Evolutionary conservation across 345 rosid genomes (phyloP).

Genomic region (Adansonia digitata): DNA sequence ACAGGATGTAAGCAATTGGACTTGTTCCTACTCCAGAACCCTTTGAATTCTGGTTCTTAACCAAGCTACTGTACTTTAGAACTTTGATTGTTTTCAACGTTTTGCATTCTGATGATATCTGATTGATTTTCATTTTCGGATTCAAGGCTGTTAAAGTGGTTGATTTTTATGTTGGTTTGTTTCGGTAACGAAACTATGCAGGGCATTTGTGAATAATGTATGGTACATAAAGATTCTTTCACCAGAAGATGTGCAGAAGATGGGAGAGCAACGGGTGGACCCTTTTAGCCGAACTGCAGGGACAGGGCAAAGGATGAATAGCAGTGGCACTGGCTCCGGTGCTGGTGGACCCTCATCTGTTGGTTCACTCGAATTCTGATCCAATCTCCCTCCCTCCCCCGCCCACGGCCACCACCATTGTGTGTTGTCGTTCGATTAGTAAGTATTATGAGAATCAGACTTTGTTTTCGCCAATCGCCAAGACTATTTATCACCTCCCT

Average conservation of each 20-base stretch:
- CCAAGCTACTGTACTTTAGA: background rate
- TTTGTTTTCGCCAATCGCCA: background rate
- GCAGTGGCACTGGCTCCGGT: background rate
- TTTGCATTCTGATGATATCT: background rate
- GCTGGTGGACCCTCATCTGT: background rate
- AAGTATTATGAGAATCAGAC: background rate
- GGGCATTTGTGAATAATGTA: conserved; percentile 19
- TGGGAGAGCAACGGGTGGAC: conserved; percentile 47
- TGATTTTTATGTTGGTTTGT: background rate
- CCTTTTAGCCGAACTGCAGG: conserved; percentile 34
- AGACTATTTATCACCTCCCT: background rate
- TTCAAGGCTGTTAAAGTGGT: background rate
- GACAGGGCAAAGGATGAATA: conserved; percentile 19
- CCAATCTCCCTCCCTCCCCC: conserved; percentile 1
- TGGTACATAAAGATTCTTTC: conserved; percentile 4
- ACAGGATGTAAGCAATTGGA: background rate
- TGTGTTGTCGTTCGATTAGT: background rate
- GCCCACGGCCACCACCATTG: background rate
- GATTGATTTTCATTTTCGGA: background rate
- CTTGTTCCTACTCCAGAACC: background rate
- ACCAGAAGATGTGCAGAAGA: conserved; percentile 47
- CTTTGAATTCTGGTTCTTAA: background rate
- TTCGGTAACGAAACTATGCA: conserved; percentile 30
- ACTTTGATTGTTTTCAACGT: background rate
- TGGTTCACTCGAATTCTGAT: background rate